Evolutionary conservation across 371 early-diverging fungal genomes (phyloP), one percentile per base, ranked within the genome.

Genomic region (Actinomortierella wolfii): DNA sequence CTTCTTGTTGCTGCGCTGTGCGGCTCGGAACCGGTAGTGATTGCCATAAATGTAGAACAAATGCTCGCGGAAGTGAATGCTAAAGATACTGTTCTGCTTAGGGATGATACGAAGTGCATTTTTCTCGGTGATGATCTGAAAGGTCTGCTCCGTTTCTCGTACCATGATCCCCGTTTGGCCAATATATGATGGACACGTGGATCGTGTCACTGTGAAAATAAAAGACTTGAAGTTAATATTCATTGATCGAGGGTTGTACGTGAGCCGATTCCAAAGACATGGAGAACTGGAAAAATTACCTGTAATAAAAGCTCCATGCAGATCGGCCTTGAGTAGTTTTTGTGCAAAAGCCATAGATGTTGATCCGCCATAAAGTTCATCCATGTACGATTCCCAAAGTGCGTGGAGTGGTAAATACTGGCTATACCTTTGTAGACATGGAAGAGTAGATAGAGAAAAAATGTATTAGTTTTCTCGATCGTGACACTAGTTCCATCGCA

Each of bases 71-170:
- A 88, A 59, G 14, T 68, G 63, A 53, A 95, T 66, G 20, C 82
- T 76, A 67, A 96, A 97, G 29, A 94, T 82, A 45, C 80, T 81
- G 62, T 86, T 81, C 17, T 78, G 77, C 75, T 97, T 97, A 18
- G 95, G 94, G 56, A 96, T 84, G 17, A 76, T 90, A 86, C 85
- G 86, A 20, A 92, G 51, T 41, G 62, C 60, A 66, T 95, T 81
- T 5, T 85, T 76, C 41, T 66, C 62, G 1, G 94, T 93, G 17
- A 95, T 86, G n/a, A 97, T 77, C 29, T 87, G 81, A 62, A 97
- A 93, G 54, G 88, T 79, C 60, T 92, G 91, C 51, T 93, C 88
- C 1, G 96, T 95, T 61, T 97, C 97, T 67, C 93, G 92, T 11
- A 95, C 81, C 7, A 93, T 78, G 51, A 96, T 95, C 1, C 97